Evolutionary conservation across 352 stramenopile species (phyloP), one percentile per base, ranked within the genome.

Genomic region (Proteromonas lacertae): DNA sequence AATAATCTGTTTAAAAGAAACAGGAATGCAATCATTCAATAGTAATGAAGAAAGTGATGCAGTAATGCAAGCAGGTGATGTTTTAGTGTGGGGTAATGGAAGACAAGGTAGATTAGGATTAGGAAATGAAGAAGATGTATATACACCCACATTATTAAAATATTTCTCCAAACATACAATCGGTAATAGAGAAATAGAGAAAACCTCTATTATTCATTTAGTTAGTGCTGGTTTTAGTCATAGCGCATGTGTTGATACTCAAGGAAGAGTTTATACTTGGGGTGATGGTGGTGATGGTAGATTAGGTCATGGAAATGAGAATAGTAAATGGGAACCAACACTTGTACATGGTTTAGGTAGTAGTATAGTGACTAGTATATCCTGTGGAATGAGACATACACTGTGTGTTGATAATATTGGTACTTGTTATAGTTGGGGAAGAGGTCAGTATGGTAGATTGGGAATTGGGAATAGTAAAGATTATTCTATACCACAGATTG

Each of bases 271-370:
- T 8, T 60, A 52, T 40, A 60, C 51, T 10, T 59, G 51, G 48
- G 71, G 71, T 12, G 52, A 60, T 10, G 81, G 79, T 41, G 51
- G 56, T 23, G 59, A 67, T 33, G 71, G 66, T 0, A 70, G 69
- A 38, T 76, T 72, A 17, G 70, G 68, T 6, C 64, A 46, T n/a
- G 48, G 44, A 20, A 32, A 46, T 22, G 16, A 24, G 23, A 30
- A 46, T 26, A 40, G 35, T 19, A 33, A 13, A 32, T 25, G 14
- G 23, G 22, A 31, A 30, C 38, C 30, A 41, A 24, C 28, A 38
- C 20, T 25, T 29, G 32, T 30, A n/a, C 6, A 18, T 19, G 20
- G 10, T 10, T 10, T 28, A 28, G 24, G 10, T 5, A 10, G 24
- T 10, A 10, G 5, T 28, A 28, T 10, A 28, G 10, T 28, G 5